Percentiles rank a stretch among this genome's conserved stretches.
These are phyloP conservation scores for Aspergillus heteromorphus DNA, from an alignment of 495 filamentous ascomycete species.

Conservation along the genomic window DNA sequence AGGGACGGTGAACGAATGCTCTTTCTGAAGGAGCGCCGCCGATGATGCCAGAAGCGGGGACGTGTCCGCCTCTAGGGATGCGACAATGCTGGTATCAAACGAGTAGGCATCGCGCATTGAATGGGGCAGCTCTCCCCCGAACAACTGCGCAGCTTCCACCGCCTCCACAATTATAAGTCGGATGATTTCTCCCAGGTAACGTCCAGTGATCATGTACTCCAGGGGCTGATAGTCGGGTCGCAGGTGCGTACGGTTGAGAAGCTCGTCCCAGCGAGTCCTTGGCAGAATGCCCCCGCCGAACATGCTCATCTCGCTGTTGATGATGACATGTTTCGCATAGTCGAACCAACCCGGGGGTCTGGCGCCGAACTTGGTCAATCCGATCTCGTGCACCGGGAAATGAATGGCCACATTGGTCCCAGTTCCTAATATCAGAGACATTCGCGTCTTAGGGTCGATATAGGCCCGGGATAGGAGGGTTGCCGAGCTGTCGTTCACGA, in stretches of 20 bases:
- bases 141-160: conserved; percentile 40
- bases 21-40: conserved; percentile 42
- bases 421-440: conserved; percentile 81
- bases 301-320: conserved; percentile 90
- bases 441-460: conserved; percentile 52
- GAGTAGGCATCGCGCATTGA: conserved; percentile 59
- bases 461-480: conserved; percentile 77
- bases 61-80: conserved; percentile 45
- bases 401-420: conserved; percentile 79
- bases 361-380: conserved; percentile 53
- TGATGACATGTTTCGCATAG: conserved; percentile 57
- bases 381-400: conserved; percentile 60
- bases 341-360: conserved; percentile 41
- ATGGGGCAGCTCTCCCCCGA: conserved; percentile 52
- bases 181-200: conserved; percentile 80
- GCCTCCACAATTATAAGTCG: conserved; percentile 71
- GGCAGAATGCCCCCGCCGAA: conserved; percentile 63
- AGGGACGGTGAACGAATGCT: conserved; percentile 41
- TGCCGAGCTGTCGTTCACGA: conserved; percentile 80
- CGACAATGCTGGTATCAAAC: conserved; percentile 67
- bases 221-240: conserved; percentile 81
- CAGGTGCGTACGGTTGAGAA: conserved; percentile 63
- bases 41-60: conserved; percentile 41
- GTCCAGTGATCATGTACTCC: conserved; percentile 84
- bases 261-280: conserved; percentile 69